Evolutionary conservation across 345 rosid species (phyloP).

Genomic region (Arabis hirsuta): DNA sequence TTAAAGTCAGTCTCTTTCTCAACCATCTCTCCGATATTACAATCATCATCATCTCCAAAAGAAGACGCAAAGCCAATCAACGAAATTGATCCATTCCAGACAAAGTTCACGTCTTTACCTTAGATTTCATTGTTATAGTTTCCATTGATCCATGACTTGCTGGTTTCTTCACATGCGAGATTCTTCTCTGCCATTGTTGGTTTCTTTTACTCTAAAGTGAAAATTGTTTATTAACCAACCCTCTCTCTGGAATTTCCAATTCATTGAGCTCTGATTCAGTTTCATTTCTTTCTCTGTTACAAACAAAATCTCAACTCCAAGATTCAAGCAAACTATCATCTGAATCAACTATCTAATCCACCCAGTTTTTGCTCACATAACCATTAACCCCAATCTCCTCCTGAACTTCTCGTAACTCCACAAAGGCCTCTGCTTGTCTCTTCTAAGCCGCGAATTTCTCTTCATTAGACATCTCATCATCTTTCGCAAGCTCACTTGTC

Average conservation of each 20-base stretch:
- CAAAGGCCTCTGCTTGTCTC: constrained; percentile 82
- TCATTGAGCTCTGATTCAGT: constrained; percentile 20
- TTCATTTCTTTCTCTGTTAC: no score
- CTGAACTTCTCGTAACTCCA: constrained; percentile 88
- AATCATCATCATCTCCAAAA: constrained; percentile 34
- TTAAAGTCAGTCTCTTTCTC: constrained; percentile 53
- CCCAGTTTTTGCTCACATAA: constrained; percentile 49
- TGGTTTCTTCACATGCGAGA: constrained; percentile 56
- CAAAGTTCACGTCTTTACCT: constrained; percentile 31
- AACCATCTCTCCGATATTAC: constrained; percentile 47
- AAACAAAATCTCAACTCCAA: no score
- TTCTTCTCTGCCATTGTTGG: constrained; percentile 40
- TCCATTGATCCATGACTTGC: constrained; percentile 41
- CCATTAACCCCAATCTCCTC: constrained; percentile 46
- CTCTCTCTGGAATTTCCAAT: constrained; percentile 50
- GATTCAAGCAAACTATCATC: no score
- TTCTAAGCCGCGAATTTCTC: constrained; percentile 45
- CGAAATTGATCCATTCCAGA: constrained; percentile 36
- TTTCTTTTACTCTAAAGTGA: neutral
- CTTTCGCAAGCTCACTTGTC: constrained; percentile 40
- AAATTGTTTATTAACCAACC: constrained; percentile 46
- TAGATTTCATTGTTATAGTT: neutral
- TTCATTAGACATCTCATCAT: constrained; percentile 54
- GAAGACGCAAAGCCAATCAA: constrained; percentile 36
- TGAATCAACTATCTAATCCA: no score